Conservation (phyloP, 176 grass and related monocot species). For the Typha latifolia region DNA sequence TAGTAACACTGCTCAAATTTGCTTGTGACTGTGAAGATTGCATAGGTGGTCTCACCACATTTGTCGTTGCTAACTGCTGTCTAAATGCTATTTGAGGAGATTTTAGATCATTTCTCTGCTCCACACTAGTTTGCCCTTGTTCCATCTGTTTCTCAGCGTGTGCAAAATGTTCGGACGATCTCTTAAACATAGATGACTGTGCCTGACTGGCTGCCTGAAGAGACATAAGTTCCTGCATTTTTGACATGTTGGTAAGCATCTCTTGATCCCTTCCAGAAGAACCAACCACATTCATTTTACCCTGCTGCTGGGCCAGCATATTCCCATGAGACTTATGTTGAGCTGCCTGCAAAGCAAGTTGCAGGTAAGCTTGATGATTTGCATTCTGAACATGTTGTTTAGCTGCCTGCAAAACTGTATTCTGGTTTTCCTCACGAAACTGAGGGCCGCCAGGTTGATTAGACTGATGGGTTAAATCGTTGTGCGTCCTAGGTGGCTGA, state of each 20-base stretch:
- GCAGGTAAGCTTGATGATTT: constrained; percentile 69
- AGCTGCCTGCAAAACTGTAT: constrained; percentile 10
- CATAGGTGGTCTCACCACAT: constrained; percentile 41
- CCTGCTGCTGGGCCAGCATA: constrained; percentile 37
- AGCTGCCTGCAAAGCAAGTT: constrained; percentile 53
- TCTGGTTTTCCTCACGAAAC: constrained; percentile 25
- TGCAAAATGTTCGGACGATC: constrained; percentile 35
- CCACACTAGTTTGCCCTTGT: constrained; percentile 25
- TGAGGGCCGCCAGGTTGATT: constrained; percentile 23
- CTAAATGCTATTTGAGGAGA: constrained; percentile 42
- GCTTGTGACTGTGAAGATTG: constrained; percentile 34
- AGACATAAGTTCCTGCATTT: constrained; percentile 78
- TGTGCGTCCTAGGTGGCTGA: constrained; percentile 40
- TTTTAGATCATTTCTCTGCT: constrained; percentile 65
- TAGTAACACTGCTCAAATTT: constrained; percentile 20
- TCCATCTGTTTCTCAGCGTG: constrained; percentile 48
- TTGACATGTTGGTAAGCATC: constrained; percentile 37
- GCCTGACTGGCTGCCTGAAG: constrained; percentile 34
- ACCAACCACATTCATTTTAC: constrained; percentile 39
- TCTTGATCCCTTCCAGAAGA: constrained; percentile 53
- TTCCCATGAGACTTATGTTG: constrained; percentile 64
- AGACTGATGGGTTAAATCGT: neutral
- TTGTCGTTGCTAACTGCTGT: constrained; percentile 30
- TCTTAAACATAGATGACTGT: constrained; percentile 36
- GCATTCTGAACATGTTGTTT: constrained; percentile 34